phyloP scores from a whole-genome alignment of 1,284 basidiomycete genomes.

The Sporisorium scitamineum region DNA sequence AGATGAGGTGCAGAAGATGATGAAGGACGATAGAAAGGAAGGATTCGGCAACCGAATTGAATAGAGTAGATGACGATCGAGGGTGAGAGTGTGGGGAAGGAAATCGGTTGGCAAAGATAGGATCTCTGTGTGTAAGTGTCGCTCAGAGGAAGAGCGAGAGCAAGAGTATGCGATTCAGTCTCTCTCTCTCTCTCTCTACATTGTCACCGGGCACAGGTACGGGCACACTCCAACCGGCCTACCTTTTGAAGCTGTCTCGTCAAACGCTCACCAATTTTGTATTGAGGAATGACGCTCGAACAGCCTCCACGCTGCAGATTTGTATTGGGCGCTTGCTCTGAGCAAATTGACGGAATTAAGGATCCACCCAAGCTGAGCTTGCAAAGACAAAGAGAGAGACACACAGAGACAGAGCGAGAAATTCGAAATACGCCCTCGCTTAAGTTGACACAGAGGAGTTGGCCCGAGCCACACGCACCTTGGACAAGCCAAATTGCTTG shows the following conservation, averaged over 20 bases:
- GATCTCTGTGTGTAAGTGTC: not conserved
- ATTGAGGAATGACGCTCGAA: conserved; percentile 8
- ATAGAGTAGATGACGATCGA: conserved; percentile 4
- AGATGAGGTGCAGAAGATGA: not conserved
- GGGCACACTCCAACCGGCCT: not conserved
- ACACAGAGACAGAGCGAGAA: too few relatives aligned
- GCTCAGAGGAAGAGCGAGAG: not conserved
- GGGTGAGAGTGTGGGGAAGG: conserved; percentile 8
- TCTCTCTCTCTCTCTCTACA: not conserved
- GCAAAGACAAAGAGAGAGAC: too few relatives aligned
- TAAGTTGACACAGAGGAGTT: conserved; percentile 5
- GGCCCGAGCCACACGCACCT: conserved; percentile 13
- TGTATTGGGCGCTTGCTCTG: conserved; percentile 10
- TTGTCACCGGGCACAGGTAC: not conserved
- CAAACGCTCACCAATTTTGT: not conserved
- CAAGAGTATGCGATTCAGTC: conserved; percentile 2
- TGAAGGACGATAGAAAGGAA: not conserved
- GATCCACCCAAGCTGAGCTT: too few relatives aligned
- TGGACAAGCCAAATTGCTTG: not conserved
- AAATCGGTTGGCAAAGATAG: not conserved
- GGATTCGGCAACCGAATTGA: too few relatives aligned
- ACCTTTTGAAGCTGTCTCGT: not conserved
- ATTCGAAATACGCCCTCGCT: conserved; percentile 18
- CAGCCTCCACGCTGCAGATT: conserved; percentile 14
- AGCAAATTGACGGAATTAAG: not conserved